phyloP scores from a whole-genome alignment of 371 early-diverging fungal genomes.

The Furculomyces boomerangus region DNA sequence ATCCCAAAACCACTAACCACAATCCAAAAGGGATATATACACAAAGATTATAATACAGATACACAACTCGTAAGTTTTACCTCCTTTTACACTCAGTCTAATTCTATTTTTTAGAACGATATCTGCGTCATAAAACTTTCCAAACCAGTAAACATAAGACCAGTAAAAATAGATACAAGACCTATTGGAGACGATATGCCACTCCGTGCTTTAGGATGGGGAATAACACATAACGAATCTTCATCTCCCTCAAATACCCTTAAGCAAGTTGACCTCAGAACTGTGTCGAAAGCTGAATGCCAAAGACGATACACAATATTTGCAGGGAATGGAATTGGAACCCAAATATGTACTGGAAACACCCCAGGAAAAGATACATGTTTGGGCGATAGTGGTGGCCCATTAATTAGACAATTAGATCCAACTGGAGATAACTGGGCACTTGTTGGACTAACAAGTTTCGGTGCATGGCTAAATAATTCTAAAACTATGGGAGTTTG shows the following conservation, averaged over 20 bases:
- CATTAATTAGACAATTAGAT: conserved; percentile 3
- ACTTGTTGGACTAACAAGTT: not conserved
- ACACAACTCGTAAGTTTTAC: not conserved
- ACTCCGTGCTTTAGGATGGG: not conserved
- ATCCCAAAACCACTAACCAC: too few relatives aligned
- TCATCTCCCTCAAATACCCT: not conserved
- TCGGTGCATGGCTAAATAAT: not conserved
- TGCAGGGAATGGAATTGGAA: not conserved
- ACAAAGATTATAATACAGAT: not conserved
- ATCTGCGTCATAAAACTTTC: not conserved
- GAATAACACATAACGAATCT: not conserved
- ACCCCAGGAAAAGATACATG: conserved; percentile 17
- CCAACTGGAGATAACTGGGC: not conserved
- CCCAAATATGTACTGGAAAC: conserved; percentile 15
- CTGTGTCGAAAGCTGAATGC: not conserved
- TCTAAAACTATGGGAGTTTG: not conserved
- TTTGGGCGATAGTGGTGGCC: conserved; percentile 23
- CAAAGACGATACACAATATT: not conserved
- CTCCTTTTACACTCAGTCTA: not conserved
- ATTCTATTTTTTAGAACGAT: not conserved
- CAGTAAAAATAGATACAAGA: not conserved
- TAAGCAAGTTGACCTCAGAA: not conserved
- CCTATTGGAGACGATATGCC: not conserved
- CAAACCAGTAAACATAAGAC: not conserved
- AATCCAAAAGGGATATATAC: not conserved